Base-by-base conservation (phyloP, 305 asterid genomes). In the Caryopteris hybrid region DNA sequence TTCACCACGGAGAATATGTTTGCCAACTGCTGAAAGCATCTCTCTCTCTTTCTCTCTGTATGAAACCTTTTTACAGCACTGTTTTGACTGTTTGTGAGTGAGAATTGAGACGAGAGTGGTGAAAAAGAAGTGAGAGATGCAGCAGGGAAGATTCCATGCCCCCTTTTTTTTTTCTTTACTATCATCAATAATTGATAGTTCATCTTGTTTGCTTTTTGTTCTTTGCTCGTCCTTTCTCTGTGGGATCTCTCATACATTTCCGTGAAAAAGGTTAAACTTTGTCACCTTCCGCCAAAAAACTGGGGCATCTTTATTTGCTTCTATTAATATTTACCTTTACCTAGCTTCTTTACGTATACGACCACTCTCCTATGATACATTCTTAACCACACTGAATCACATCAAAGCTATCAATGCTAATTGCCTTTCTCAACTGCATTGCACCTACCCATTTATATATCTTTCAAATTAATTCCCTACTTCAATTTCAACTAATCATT, bases 121-220 rank as follows among this genome's bases (percentile, higher is more conserved):
- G 47, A 54, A 74, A 29, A 42, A 51, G 41, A 70, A 70, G 41
- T 69, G 52, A 20, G 62, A 71, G 62, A 64, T 64, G 72, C 42
- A 21, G 43, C 71, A 71, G 74, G 71, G 71, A 71, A 71, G 80
- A 76, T 76, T 66, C 74, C 73, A 58, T 50, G 25, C 22, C 12
- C 33, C 10, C 5, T 39, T 22, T 38, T 7, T 53, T 33, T 48
- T 52, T 18, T 66, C 63, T 43, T 23, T 42, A 16, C 66, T 64
- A 71, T 60, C 67, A 61, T 76, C 72, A 71, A 66, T 72, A 25
- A 75, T 70, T 76, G 74, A 54, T 67, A 45, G 9, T 61, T 54
- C 48, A 42, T 48, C 60, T 64, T 43, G 22, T 71, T 76, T 71
- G 71, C 71, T 46, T 43, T 69, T 75, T 65, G 64, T 56, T 31